Percentiles rank a stretch among this genome's conserved stretches.
Conservation (phyloP, 148 eudicot species). For the Polygonum maritimum region DNA sequence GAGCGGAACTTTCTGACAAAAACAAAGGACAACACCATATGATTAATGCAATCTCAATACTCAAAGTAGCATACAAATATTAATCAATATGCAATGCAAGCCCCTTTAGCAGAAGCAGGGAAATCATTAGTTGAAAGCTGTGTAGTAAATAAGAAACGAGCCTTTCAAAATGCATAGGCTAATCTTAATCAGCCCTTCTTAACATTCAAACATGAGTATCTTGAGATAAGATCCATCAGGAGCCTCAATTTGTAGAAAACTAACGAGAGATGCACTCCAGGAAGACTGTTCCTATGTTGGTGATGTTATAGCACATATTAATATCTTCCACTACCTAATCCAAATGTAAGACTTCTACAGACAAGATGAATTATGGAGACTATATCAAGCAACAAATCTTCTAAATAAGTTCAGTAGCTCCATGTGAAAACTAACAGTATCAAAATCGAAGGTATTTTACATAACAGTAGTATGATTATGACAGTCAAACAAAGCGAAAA, state of each 20-base stretch:
- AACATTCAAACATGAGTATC: neutral
- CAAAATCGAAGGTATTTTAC: neutral
- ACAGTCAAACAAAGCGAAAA: neutral
- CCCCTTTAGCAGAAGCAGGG: neutral
- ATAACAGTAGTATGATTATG: neutral
- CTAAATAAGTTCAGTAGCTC: neutral
- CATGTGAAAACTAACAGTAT: neutral
- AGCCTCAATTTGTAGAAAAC: neutral
- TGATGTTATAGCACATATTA: neutral
- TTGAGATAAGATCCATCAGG: neutral
- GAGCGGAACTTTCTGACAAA: slow-evolving; percentile 71
- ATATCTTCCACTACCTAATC: neutral
- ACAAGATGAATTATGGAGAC: neutral
- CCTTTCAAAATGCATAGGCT: neutral
- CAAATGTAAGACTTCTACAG: neutral
- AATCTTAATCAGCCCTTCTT: neutral
- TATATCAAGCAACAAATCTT: neutral
- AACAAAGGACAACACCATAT: neutral
- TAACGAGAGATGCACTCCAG: neutral
- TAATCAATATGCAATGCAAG: neutral
- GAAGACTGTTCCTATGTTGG: neutral
- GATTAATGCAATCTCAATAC: neutral
- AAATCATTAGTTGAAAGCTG: neutral
- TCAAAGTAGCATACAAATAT: neutral
- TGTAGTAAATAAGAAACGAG: neutral